A percentile compares a stretch with the other conserved stretches of the same genome.
Evolutionary conservation across 2,329 filamentous ascomycete species (phyloP).

Genomic region (Verticillium tricorpus): DNA sequence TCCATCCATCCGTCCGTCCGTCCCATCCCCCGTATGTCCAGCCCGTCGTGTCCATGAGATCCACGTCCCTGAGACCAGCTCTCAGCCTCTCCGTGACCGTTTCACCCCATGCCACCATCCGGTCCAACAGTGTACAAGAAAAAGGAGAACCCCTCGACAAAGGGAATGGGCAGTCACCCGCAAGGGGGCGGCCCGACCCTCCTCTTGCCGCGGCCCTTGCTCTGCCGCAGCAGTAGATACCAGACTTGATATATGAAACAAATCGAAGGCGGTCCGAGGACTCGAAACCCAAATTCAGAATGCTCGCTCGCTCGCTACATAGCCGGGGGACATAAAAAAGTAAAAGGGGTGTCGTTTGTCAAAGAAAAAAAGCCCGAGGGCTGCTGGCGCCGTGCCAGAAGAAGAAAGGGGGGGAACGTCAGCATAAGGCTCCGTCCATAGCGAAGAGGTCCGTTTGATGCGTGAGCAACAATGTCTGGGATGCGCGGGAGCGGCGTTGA

Average conservation of each 20-base stretch:
- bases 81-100: background rate
- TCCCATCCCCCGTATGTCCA: background rate
- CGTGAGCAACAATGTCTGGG: constrained; percentile 45
- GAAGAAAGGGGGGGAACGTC: background rate
- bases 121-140: constrained; percentile 7
- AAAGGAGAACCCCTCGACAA: background rate
- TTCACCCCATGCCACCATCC: background rate
- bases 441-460: constrained; percentile 30
- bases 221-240: constrained; percentile 13
- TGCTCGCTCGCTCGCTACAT: constrained; percentile 24
- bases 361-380: background rate
- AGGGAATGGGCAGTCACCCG: background rate
- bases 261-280: constrained; percentile 4
- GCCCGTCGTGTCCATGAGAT: background rate
- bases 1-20: background rate
- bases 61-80: background rate
- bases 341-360: constrained; percentile 19
- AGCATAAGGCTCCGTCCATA: constrained; percentile 13
- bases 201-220: constrained; percentile 2
- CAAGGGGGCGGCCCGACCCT: constrained; percentile 2
- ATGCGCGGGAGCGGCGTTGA: constrained; percentile 26
- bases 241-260: constrained; percentile 14
- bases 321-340: constrained; percentile 25
- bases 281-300: constrained; percentile 9
- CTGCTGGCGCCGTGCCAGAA: background rate